Evolutionary conservation across 1,139 yeast species (phyloP), one percentile per base, ranked within the genome.

Genomic region (Suhomyces choctaworum): DNA sequence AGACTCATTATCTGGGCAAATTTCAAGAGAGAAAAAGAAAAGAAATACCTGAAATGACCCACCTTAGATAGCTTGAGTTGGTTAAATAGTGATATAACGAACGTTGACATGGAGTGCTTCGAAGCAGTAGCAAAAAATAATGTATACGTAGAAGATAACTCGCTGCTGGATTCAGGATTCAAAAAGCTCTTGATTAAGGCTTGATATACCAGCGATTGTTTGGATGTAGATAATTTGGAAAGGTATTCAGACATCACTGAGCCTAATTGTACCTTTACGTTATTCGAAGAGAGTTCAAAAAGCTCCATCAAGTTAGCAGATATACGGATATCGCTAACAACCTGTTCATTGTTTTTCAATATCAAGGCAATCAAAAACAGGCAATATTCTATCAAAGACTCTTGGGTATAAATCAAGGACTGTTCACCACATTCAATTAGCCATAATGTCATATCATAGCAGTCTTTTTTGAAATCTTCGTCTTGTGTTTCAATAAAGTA

Each of bases 61-160:
- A 62, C 65, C 13, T 53, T 47, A 1, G 72, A 58, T 20, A 64
- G 54, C 40, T 73, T 78, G 5, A 73, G 51, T 26, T 76, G 48
- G 40, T 67, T 71, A 46, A 69, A 69, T 4, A 73, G 40, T 1
- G 66, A 52, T 3, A 70, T 54, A 17, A 61, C 41, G 17, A 60
- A 41, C 6, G 67, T 32, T 25, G 55, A 52, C 6, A 56, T 48
- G 1, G 70, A 62, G 1, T 56, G 37, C 2, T 45, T 30, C 1
- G 74, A 50, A 3, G 77, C 33, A 0, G 36, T 33, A 2, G 61
- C 50, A 36, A 73, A 58, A 32, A 73, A 68, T 11, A 51, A 36
- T 16, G 67, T 55, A 44, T 62, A 70, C 0, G 73, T 55, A 1
- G 74, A 70, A 4, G 72, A 52, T 0, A 51, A 36, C 40, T 76